phyloP scores from a whole-genome alignment of 2,329 filamentous ascomycete genomes.

The Bipolaris victoriae region DNA sequence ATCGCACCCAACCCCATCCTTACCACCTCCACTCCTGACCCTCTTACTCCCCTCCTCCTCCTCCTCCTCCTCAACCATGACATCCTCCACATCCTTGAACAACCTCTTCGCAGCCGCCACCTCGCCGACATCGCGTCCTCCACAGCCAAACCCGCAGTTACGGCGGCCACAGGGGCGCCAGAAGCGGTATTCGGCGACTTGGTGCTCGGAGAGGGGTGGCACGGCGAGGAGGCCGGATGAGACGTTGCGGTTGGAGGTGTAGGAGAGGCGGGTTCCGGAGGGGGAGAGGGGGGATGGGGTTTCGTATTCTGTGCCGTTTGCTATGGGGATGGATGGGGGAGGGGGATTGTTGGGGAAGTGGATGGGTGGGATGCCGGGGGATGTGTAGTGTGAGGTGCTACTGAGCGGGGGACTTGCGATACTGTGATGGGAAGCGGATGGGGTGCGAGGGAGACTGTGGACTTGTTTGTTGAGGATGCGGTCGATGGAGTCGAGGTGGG shows the following conservation, averaged over 20 bases:
- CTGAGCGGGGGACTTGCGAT: slow-evolving; percentile 20
- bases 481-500: slow-evolving; percentile 24
- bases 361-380: slow-evolving; percentile 26
- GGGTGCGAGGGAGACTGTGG: neutral
- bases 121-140: slow-evolving; percentile 35
- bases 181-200: slow-evolving; percentile 47
- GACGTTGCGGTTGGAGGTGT: slow-evolving; percentile 38
- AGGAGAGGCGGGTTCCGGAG: slow-evolving; percentile 37
- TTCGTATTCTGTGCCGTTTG: slow-evolving; percentile 38
- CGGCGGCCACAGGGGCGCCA: slow-evolving; percentile 44
- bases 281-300: slow-evolving; percentile 34
- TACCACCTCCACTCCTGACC: neutral
- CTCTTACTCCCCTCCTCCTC: neutral
- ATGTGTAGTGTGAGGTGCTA: slow-evolving; percentile 24
- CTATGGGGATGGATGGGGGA: slow-evolving; percentile 29
- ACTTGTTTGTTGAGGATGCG: slow-evolving; percentile 11
- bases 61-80: neutral
- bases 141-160: slow-evolving; percentile 43
- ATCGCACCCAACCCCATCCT: neutral
- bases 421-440: slow-evolving; percentile 2
- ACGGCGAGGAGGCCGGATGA: slow-evolving; percentile 40
- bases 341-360: slow-evolving; percentile 1
- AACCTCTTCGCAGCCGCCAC: slow-evolving; percentile 37
- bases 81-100: slow-evolving; percentile 34
- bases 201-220: slow-evolving; percentile 36